Percentiles rank a stretch among this genome's conserved stretches.
Conservation (phyloP, 176 grass and related monocot genomes). For the Thalia dealbata region DNA sequence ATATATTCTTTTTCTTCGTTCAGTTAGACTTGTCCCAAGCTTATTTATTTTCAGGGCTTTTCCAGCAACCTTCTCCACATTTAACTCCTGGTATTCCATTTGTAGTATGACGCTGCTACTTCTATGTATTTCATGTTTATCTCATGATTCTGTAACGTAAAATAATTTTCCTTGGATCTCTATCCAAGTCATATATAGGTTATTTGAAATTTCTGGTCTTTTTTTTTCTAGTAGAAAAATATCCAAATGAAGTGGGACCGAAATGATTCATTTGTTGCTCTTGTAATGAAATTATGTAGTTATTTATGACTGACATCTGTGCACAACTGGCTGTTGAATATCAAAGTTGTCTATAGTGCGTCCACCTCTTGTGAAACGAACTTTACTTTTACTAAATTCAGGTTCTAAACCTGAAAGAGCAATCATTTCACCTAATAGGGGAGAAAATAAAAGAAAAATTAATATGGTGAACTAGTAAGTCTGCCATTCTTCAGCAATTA, state of each 20-base stretch:
- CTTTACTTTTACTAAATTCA: too few species aligned
- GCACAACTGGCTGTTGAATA: too few species aligned
- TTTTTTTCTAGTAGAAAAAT: background rate
- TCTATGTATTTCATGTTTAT: background rate
- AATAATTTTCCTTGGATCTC: background rate
- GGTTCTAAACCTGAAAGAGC: too few species aligned
- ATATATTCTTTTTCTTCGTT: background rate
- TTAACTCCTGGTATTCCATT: background rate
- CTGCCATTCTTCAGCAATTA: background rate
- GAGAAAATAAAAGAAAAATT: background rate
- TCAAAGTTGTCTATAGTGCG: too few species aligned
- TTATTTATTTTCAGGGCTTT: background rate
- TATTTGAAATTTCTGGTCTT: background rate
- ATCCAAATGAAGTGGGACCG: background rate
- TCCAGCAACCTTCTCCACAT: background rate
- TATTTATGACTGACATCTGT: background rate
- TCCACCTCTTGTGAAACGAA: too few species aligned
- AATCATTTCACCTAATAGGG: background rate
- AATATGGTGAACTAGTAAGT: background rate
- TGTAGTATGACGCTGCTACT: background rate
- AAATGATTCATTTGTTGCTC: background rate
- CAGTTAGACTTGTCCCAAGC: background rate
- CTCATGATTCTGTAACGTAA: background rate
- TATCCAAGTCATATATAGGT: background rate
- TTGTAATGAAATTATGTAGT: background rate